Evolutionary conservation across 2,329 filamentous ascomycete genomes (phyloP), one percentile per base, ranked within the genome.

Genomic region (Trichocomaceae sp.): DNA sequence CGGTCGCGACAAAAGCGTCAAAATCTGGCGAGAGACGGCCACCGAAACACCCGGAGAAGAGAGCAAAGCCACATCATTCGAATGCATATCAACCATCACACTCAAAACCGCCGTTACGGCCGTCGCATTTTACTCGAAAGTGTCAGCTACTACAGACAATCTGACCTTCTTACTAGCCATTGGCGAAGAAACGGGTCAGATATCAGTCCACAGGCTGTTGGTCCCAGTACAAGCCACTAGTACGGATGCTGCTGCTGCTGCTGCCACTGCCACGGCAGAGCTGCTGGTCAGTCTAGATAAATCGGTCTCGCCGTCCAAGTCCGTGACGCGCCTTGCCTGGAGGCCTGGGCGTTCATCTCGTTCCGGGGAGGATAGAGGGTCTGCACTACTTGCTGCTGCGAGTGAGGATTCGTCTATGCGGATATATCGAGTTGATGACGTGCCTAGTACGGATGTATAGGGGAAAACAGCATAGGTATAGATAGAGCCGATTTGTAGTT

Each of bases 1-100:
- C 1, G 90, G 91, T 2, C 80, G 93, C 63, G 93, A 99, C 71
- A 97, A 95, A 74, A 80, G 79, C 23, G 84, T 95, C 37, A 88
- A 87, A 66, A 66, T 91, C 44, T 92, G 88, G 88, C 68, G 69
- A 48, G 63, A 64, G 58, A n/a, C n/a, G n/a, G 60, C 64, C 57
- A 59, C 64, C 13, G 20, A 39, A 12, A 39, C n/a, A n/a, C 12
- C 13, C 35, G 3, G 72, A 69, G 41, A 47, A 29, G 26, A 29
- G 7, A 10, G 7, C 23, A 9, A 15, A 35, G 15, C 13, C 6
- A 64, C 57, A 17, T 83, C 57, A 17, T 83, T 86, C 58, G 66
- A 71, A 10, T 81, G 83, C 58, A 77, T 76, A 6, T 68, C 77
- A 2, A 78, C 78, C 1, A 73, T 88, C 20, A 64, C 79, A 0